Percentiles rank a stretch among this genome's conserved stretches.
These are phyloP conservation scores for Clonostachys rosea DNA, from an alignment of 2,329 filamentous ascomycete species.

Conservation along the genomic window DNA sequence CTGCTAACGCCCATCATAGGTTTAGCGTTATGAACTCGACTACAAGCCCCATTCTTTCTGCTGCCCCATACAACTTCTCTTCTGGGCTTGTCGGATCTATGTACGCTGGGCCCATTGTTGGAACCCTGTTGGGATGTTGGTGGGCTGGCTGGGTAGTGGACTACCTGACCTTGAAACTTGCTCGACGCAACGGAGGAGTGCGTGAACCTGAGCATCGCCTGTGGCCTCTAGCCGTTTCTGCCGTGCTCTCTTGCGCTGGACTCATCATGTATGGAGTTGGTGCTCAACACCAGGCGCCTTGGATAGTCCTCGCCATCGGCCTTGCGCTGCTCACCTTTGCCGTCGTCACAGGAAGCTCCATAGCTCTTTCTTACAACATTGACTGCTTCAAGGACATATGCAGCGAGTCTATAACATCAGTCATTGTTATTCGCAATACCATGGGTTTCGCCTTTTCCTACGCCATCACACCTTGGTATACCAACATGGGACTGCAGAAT, in stretches of 20 bases:
- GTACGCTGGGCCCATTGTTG: conserved; percentile 1
- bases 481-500: conserved; percentile 32
- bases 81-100: not conserved
- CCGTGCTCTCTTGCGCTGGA: conserved; percentile 16
- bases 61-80: no score
- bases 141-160: conserved; percentile 25
- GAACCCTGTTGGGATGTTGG: not conserved
- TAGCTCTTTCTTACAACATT: conserved; percentile 31
- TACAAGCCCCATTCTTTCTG: no score
- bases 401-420: conserved; percentile 29
- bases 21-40: no score
- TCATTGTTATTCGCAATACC: conserved; percentile 31
- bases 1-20: no score
- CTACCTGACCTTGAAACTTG: conserved; percentile 26
- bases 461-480: conserved; percentile 37
- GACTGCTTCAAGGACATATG: conserved; percentile 33
- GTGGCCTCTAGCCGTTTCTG: conserved; percentile 27
- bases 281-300: conserved; percentile 28
- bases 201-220: conserved; percentile 34
- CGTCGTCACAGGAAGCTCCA: conserved; percentile 24
- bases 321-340: conserved; percentile 27
- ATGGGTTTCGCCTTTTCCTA: conserved; percentile 28
- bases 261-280: conserved; percentile 26
- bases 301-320: conserved; percentile 33
- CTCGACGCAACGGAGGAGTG: conserved; percentile 31